A percentile compares a stretch with the other conserved stretches of the same genome.
Conservation (phyloP, 148 eudicot genomes). For the Amaranthus palmeri region DNA sequence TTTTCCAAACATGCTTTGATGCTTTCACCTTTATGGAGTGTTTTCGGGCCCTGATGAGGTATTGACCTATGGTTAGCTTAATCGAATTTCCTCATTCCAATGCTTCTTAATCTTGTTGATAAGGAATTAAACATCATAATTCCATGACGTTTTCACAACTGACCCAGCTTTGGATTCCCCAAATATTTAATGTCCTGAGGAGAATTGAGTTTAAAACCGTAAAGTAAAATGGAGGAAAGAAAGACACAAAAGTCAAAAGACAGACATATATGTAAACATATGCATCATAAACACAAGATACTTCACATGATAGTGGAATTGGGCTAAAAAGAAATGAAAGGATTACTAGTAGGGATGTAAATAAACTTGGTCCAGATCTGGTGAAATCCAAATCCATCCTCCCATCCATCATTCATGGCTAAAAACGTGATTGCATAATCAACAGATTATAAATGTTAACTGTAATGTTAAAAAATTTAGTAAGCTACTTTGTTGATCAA, state of each 20-base stretch:
- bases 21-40: conserved; percentile 7
- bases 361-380: too few species aligned
- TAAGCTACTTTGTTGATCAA: too few species aligned
- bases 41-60: not conserved
- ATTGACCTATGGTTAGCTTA: conserved; percentile 9
- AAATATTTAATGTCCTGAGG: conserved; percentile 34
- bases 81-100: conserved; percentile 18
- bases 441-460: too few species aligned
- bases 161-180: conserved; percentile 23
- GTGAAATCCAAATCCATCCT: too few species aligned
- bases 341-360: too few species aligned
- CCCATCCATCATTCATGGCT: too few species aligned
- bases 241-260: not conserved
- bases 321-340: too few species aligned
- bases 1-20: conserved; percentile 24
- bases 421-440: too few species aligned
- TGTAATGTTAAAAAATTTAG: too few species aligned
- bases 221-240: too few species aligned
- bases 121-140: conserved; percentile 4
- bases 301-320: not conserved
- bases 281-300: not conserved
- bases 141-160: conserved; percentile 38
- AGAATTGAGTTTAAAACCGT: not conserved
- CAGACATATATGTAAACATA: not conserved
- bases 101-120: conserved; percentile 21